A percentile compares a stretch with the other conserved stretches of the same genome.
Evolutionary conservation across 163 green algal species (phyloP).

Genomic region (Chlamydomonas reinhardtii): DNA sequence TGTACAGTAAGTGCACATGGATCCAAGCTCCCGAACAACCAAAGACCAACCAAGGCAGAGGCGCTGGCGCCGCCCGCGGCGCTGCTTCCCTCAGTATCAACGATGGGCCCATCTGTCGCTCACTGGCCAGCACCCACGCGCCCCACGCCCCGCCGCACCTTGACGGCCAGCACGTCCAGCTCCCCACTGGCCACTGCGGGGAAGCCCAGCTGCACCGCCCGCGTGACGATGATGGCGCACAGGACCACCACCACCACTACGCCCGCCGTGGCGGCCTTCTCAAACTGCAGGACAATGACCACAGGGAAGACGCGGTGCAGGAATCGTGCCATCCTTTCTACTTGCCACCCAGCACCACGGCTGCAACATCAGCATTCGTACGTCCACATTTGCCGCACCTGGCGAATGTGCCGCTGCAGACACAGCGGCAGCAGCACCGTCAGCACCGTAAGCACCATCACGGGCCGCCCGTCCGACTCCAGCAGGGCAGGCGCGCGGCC

Average conservation of each 20-base stretch:
- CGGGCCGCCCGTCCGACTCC: constrained; percentile 61
- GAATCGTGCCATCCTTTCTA: no score
- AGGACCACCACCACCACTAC: constrained; percentile 74
- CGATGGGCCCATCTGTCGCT: no score
- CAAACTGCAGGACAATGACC: constrained; percentile 71
- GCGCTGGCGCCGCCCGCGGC: no score
- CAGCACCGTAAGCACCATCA: constrained; percentile 73
- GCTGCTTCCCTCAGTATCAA: no score
- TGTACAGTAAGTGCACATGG: no score
- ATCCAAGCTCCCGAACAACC: no score
- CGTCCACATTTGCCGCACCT: constrained; percentile 64
- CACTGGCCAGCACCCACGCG: no score
- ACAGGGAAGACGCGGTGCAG: no score
- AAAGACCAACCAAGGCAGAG: no score
- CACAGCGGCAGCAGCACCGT: constrained; percentile 79
- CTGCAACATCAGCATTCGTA: no score
- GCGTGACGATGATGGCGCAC: constrained; percentile 62
- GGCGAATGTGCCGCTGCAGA: constrained; percentile 77
- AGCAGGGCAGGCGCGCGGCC: constrained; percentile 38
- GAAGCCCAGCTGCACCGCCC: constrained; percentile 60
- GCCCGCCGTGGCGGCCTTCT: constrained; percentile 75
- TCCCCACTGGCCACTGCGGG: constrained; percentile 78
- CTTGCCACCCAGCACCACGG: no score
- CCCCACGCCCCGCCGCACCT: background rate
- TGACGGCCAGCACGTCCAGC: constrained; percentile 69